Evolutionary conservation across 805 yeast species (phyloP).

Genomic region (Ogataea pini): DNA sequence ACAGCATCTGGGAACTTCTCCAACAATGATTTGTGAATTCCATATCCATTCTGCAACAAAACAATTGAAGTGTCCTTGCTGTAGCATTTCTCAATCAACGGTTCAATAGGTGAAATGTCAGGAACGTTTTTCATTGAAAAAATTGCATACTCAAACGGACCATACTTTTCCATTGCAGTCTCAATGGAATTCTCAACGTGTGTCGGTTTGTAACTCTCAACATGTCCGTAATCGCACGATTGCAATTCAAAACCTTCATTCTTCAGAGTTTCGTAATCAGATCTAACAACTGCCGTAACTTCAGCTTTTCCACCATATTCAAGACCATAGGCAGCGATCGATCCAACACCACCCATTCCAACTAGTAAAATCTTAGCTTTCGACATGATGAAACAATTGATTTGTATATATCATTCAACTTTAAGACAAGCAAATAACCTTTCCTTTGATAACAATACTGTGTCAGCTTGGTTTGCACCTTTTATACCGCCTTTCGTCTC

Average conservation of each 20-base stretch:
- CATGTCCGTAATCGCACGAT: slow-evolving; percentile 61
- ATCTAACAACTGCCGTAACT: slow-evolving; percentile 64
- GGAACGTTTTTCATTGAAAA: slow-evolving; percentile 68
- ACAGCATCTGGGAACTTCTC: slow-evolving; percentile 36
- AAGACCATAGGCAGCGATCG: slow-evolving; percentile 69
- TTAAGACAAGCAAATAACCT: too few relatives aligned
- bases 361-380: slow-evolving; percentile 53
- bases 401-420: too few relatives aligned
- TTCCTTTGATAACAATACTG: too few relatives aligned
- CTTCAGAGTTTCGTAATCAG: slow-evolving; percentile 57
- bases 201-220: slow-evolving; percentile 55
- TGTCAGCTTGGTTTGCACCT: too few relatives aligned
- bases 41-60: slow-evolving; percentile 43
- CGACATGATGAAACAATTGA: not conserved
- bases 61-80: slow-evolving; percentile 37
- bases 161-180: slow-evolving; percentile 43
- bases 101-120: slow-evolving; percentile 53
- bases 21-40: slow-evolving; percentile 38
- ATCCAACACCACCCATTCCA: slow-evolving; percentile 89
- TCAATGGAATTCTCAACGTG: slow-evolving; percentile 43
- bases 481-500: not conserved
- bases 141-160: slow-evolving; percentile 55
- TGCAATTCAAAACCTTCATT: slow-evolving; percentile 58
- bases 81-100: slow-evolving; percentile 28
- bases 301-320: slow-evolving; percentile 46